phyloP scores from a whole-genome alignment of 306 rosid species.

The Sindora glabra region DNA sequence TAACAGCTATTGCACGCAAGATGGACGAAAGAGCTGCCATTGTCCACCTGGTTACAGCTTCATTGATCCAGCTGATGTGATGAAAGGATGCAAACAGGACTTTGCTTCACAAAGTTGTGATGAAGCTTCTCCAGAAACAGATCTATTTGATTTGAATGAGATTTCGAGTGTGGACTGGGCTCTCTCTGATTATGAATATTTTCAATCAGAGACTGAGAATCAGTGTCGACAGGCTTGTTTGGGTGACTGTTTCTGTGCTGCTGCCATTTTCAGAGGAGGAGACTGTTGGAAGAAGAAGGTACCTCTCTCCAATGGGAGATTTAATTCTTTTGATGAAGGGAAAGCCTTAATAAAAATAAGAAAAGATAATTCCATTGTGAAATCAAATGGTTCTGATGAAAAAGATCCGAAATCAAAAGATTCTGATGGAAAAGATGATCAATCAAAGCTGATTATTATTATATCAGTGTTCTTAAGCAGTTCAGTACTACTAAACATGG shows the following conservation, averaged over 20 bases:
- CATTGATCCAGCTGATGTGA: constrained; percentile 22
- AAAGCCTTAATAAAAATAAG: background rate
- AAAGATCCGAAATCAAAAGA: background rate
- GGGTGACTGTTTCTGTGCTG: constrained; percentile 12
- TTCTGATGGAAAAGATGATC: background rate
- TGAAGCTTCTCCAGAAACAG: background rate
- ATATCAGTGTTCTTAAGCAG: background rate
- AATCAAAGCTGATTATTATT: background rate
- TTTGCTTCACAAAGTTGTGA: constrained; percentile 27
- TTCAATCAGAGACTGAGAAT: background rate
- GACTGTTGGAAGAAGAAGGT: constrained; percentile 9
- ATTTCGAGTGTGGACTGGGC: constrained; percentile 17
- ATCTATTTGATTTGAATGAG: background rate
- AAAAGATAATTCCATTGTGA: background rate
- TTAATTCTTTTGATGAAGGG: background rate
- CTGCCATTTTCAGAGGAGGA: background rate
- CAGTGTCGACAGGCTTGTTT: constrained; percentile 22
- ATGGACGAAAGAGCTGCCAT: background rate
- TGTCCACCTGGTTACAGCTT: constrained; percentile 25
- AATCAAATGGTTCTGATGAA: too few relatives aligned
- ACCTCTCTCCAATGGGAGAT: constrained; percentile 5
- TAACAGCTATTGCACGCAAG: constrained; percentile 22
- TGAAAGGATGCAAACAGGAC: constrained; percentile 29
- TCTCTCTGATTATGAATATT: background rate
- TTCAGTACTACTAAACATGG: constrained; percentile 1